Percentiles rank a stretch among this genome's conserved stretches.
Conservation (phyloP, 176 grass and related monocot genomes). For the Ensete glaucum region DNA sequence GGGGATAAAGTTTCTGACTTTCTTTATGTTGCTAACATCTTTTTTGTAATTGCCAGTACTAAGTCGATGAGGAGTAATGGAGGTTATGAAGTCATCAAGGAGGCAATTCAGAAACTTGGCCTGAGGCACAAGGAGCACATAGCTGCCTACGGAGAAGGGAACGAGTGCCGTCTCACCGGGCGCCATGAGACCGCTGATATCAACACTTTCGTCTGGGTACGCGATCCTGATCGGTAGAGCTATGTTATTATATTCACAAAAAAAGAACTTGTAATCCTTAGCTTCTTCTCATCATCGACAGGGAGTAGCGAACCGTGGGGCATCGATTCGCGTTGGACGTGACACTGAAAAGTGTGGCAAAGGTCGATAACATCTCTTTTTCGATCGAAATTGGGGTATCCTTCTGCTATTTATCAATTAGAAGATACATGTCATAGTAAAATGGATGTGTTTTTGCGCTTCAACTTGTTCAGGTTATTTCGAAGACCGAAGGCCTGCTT, state of each 20-base stretch:
- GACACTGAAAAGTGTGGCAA: constrained; percentile 8
- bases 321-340: constrained; percentile 16
- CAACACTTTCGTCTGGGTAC: constrained; percentile 89
- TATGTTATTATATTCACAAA: too few species aligned
- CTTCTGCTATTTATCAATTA: not conserved
- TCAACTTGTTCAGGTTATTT: constrained; percentile 6
- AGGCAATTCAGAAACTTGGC: constrained; percentile 65
- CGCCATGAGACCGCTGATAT: constrained; percentile 93
- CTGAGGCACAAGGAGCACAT: constrained; percentile 75
- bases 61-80: constrained; percentile 74
- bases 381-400: not conserved
- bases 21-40: not conserved
- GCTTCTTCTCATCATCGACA: not conserved
- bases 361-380: constrained; percentile 1
- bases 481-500: constrained; percentile 13
- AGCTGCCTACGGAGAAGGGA: constrained; percentile 81
- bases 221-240: too few species aligned
- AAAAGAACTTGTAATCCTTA: too few species aligned
- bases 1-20: not conserved
- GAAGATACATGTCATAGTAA: not conserved
- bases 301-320: constrained; percentile 17
- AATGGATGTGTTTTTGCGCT: not conserved
- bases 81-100: constrained; percentile 78
- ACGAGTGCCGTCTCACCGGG: constrained; percentile 79
- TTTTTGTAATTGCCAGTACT: constrained; percentile 33